Evolutionary conservation across 2,329 filamentous ascomycete species (phyloP).

Genomic region (Coleophoma eucalyptorum): DNA sequence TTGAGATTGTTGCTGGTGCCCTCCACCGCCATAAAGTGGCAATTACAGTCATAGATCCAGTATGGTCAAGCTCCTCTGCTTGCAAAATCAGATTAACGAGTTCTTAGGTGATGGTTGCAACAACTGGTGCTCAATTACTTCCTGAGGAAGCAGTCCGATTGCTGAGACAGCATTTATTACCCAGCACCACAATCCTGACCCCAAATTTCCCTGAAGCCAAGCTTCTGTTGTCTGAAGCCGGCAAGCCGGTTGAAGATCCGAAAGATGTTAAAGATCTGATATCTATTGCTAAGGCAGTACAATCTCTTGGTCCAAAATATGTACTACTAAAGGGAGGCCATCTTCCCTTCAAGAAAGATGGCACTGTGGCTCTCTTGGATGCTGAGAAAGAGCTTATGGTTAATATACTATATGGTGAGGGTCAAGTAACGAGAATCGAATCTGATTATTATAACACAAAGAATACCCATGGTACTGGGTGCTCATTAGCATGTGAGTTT

Average conservation of each 20-base stretch:
- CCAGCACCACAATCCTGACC: conserved; percentile 65
- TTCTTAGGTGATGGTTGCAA: conserved; percentile 83
- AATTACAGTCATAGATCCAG: conserved; percentile 69
- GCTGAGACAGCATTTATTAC: conserved; percentile 57
- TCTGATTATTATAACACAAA: conserved; percentile 67
- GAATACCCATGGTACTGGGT: conserved; percentile 94
- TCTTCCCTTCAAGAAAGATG: conserved; percentile 66
- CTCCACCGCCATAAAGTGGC: conserved; percentile 54
- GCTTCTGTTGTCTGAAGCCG: conserved; percentile 55
- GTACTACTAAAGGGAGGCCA: conserved; percentile 92
- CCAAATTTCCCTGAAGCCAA: conserved; percentile 75
- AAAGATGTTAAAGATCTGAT: conserved; percentile 63
- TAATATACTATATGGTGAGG: conserved; percentile 69
- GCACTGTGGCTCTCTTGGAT: conserved; percentile 51
- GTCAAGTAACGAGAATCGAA: conserved; percentile 58
- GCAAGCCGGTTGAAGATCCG: conserved; percentile 38
- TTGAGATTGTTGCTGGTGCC: conserved; percentile 63
- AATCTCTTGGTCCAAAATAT: conserved; percentile 68
- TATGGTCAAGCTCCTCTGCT: conserved; percentile 33
- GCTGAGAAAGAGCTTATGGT: conserved; percentile 65
- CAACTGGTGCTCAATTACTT: conserved; percentile 69
- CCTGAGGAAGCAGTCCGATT: conserved; percentile 59
- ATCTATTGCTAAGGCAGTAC: conserved; percentile 61
- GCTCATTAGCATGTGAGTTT: conserved; percentile 78
- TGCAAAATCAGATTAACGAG: neutral